Conservation (phyloP, 2,329 filamentous ascomycete species). For the Alternaria incomplexa region DNA sequence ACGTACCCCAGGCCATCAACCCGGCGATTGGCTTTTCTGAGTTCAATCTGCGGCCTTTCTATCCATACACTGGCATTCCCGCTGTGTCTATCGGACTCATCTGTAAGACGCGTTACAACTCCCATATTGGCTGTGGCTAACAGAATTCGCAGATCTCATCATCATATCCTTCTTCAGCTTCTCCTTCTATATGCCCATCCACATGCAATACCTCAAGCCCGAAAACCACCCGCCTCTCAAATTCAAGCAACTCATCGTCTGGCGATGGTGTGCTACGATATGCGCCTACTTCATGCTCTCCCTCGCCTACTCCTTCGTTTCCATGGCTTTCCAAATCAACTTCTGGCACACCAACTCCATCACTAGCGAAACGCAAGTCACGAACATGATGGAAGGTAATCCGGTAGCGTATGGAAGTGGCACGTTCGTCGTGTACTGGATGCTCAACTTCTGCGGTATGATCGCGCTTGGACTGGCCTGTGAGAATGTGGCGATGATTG, state of each 20-base stretch:
- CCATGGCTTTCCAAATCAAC: slow-evolving; percentile 67
- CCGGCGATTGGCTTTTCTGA: slow-evolving; percentile 63
- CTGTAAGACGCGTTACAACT: slow-evolving; percentile 37
- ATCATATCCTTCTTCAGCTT: slow-evolving; percentile 72
- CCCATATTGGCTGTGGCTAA: background rate
- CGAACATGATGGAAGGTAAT: slow-evolving; percentile 47
- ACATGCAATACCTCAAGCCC: slow-evolving; percentile 63
- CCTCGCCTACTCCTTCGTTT: slow-evolving; percentile 68
- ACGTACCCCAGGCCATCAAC: slow-evolving; percentile 60
- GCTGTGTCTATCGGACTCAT: slow-evolving; percentile 68
- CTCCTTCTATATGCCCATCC: slow-evolving; percentile 68
- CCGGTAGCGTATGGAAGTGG: slow-evolving; percentile 63
- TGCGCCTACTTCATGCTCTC: slow-evolving; percentile 67
- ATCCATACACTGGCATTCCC: slow-evolving; percentile 60
- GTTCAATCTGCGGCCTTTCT: slow-evolving; percentile 66
- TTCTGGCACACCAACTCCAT: slow-evolving; percentile 55
- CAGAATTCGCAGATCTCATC: slow-evolving; percentile 56
- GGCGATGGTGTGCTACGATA: slow-evolving; percentile 64
- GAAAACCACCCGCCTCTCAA: slow-evolving; percentile 64
- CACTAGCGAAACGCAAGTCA: slow-evolving; percentile 53
- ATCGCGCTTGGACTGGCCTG: slow-evolving; percentile 66
- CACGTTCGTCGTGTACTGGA: slow-evolving; percentile 68
- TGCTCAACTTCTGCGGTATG: slow-evolving; percentile 69
- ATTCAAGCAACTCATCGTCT: slow-evolving; percentile 64
- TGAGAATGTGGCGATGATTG: slow-evolving; percentile 69